Conservation (phyloP, 1,139 yeast species). For the Yamadazyma dushanensis region DNA sequence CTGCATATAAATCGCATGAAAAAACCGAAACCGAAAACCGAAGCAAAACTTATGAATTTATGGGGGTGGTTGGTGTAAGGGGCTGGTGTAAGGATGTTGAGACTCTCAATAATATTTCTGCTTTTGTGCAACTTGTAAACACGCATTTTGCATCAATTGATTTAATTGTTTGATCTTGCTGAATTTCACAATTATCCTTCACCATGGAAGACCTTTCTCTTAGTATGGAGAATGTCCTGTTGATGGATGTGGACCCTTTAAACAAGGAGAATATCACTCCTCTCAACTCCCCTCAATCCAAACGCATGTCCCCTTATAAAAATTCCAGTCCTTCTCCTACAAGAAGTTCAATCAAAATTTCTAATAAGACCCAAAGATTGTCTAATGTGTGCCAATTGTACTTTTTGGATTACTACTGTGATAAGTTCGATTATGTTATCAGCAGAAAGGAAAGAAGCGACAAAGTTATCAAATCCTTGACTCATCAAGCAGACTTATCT, state of each 20-base stretch:
- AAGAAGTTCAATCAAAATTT: conserved; percentile 42
- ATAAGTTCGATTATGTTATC: conserved; percentile 90
- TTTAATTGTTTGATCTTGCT: no score
- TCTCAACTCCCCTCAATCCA: conserved; percentile 32
- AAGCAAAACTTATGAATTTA: no score
- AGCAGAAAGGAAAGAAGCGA: conserved; percentile 77
- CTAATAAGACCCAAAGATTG: conserved; percentile 76
- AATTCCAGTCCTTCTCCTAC: conserved; percentile 3
- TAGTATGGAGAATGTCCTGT: conserved; percentile 47
- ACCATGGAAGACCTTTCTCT: conserved; percentile 40
- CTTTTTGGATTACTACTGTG: conserved; percentile 94
- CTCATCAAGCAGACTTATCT: conserved; percentile 41
- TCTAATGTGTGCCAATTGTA: conserved; percentile 83
- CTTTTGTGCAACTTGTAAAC: conserved; percentile 13
- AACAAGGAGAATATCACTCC: conserved; percentile 52
- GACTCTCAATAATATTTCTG: conserved; percentile 1
- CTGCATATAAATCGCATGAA: no score
- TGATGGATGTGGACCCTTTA: conserved; percentile 45
- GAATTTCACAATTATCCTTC: neutral
- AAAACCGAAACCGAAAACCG: no score
- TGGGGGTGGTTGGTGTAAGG: no score
- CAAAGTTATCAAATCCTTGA: conserved; percentile 61
- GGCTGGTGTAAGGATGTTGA: no score
- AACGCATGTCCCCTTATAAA: conserved; percentile 23
- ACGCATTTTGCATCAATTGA: conserved; percentile 3